Evolutionary conservation across 1,139 yeast genomes (phyloP).

Genomic region (Hansenula sp.): DNA sequence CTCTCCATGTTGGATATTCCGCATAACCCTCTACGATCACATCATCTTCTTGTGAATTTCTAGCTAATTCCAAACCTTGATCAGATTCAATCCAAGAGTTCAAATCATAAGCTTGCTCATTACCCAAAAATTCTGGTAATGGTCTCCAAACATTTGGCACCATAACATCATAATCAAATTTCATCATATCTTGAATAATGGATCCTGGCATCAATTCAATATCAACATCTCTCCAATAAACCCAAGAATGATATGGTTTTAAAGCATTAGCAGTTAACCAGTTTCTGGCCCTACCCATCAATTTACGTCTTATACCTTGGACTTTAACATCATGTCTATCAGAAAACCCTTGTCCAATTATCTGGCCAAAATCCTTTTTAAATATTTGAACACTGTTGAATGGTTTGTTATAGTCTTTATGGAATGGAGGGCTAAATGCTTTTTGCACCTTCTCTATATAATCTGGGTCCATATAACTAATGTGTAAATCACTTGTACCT

Average conservation of each 20-base stretch:
- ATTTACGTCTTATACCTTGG: constrained; percentile 81
- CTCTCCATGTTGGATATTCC: constrained; percentile 86
- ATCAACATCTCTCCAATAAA: constrained; percentile 91
- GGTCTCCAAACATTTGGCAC: constrained; percentile 94
- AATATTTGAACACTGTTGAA: constrained; percentile 74
- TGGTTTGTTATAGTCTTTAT: constrained; percentile 60
- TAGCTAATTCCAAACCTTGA: constrained; percentile 64
- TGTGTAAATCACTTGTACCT: constrained; percentile 59
- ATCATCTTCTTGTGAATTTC: constrained; percentile 68
- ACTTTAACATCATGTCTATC: constrained; percentile 88
- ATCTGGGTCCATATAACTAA: constrained; percentile 64
- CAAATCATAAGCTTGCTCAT: constrained; percentile 80
- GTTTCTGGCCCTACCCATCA: constrained; percentile 89
- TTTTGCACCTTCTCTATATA: constrained; percentile 53
- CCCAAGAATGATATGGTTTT: constrained; percentile 88
- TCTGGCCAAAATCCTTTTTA: constrained; percentile 82
- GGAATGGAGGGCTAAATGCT: constrained; percentile 63
- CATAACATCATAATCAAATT: constrained; percentile 68
- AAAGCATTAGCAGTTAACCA: constrained; percentile 78
- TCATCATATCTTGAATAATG: constrained; percentile 76
- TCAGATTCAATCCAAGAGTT: constrained; percentile 87
- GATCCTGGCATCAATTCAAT: constrained; percentile 79
- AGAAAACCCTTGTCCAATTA: constrained; percentile 82
- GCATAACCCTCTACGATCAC: constrained; percentile 91
- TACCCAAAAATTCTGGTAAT: constrained; percentile 67